Base-by-base conservation (phyloP, 2,329 filamentous ascomycete species). In the Cladosporium sp. region DNA sequence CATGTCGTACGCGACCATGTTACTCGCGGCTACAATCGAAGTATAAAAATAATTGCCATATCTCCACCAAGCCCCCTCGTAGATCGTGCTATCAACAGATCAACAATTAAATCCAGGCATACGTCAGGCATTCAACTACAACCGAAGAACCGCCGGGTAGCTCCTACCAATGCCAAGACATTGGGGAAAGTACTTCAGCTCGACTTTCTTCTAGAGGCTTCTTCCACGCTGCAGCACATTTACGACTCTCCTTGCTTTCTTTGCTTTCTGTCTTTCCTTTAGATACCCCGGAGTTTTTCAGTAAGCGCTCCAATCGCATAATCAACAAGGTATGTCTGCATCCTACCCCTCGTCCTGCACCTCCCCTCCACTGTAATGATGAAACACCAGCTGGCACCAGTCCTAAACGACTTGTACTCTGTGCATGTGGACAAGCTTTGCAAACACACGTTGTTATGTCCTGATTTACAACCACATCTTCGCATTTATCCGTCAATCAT, bases 351-450 rank as follows among this genome's bases (percentile, higher is more conserved):
- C n/a, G 33, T 33, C 46, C 11, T n/a, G 28, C 46, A 26, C 29
- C 31, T 52, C 29, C 37, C 60, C 60, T 14, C 16, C 35, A 18
- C 33, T 63, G 61, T 55, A 31, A 82, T 85, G 86, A 88, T 87
- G 86, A 87, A 75, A 84, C 75, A 76, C 79, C 79, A 83, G 86
- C 86, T 88, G 86, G 86, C 86, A 88, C 86, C 86, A 88, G 86
- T 85, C 86, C 82, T 79, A 88, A 84, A 77, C 83, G 83, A 85
- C 80, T 86, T 85, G 83, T 85, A 83, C 83, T 85, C 82, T 85
- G 82, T 84, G 79, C 77, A 69, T 88, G 86, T 68, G 70, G 70
- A 71, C 64, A 70, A 71, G 69, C 69, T 68, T 69, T 70, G 69
- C 68, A 67, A 66, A 59, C 49, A 65, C 63, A 60, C 16, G 61